Evolutionary conservation across 176 grass and related monocot species (phyloP), one percentile per base, ranked within the genome.

Genomic region (Poa annua): DNA sequence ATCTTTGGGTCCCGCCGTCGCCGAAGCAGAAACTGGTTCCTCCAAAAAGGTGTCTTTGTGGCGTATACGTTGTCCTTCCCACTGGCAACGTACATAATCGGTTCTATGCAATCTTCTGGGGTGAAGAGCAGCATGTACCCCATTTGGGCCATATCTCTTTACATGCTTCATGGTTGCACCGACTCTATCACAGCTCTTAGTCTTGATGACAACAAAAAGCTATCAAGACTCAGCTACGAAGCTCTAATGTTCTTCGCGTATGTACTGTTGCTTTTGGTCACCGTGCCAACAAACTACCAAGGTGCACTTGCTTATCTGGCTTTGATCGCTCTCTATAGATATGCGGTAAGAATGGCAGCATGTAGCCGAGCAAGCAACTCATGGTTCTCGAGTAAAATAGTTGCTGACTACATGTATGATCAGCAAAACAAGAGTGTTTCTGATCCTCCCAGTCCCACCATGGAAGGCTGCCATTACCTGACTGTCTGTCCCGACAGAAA

Each of bases 351-450:
- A 54, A 1, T 7, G 6, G 0, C 5, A 19, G 51, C 51, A 59
- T 59, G 21, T 59, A 1, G 0, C 1, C 3, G 1, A 4, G 56
- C 66, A 41, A 38, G 3, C 19, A 1, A 3, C 1, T 41, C 66
- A 41, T 68, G 35, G 8, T 1, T 21, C 35, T 11, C 11, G 0
- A 47, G 11, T 10, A 42, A 83, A 36, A 65, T 39, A 14, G 71
- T 83, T 39, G 81, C 71, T 11, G 81, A 83, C 2, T 83, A 83
- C 81, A 83, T 83, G 81, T 24, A 83, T 19, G 0, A 51, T 41
- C 56, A 83, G 4, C 56, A 83, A 8, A 12, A 8, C 1, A 74
- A 15, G 11, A n/a, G 54, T 47, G 41, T 6, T 17, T 19, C 70
- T 51, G 39, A 41, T 41, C 1, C 39, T 41, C n/a, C 3, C 20